Percentiles rank a stretch among this genome's conserved stretches.
phyloP scores from a whole-genome alignment of 441 rosid genomes.

The Bruguiera hainesii region DNA sequence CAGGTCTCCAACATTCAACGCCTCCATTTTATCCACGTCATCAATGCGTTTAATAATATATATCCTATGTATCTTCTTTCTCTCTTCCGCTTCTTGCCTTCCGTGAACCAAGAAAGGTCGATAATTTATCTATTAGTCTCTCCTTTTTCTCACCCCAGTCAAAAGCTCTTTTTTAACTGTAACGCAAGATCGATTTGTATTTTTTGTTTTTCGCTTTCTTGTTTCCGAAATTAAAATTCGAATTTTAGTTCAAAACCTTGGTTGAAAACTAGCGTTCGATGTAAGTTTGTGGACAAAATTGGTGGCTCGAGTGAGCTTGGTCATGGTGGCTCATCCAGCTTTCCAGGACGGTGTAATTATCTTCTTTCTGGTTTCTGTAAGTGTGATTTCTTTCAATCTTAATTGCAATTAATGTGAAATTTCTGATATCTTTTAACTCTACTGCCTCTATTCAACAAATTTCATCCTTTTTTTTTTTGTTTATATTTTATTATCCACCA shows the following conservation, averaged over 20 bases:
- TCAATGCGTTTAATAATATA: neutral
- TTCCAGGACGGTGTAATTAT: slow-evolving; percentile 14
- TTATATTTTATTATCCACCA: too few relatives aligned
- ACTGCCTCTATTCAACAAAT: too few relatives aligned
- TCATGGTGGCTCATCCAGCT: slow-evolving; percentile 27
- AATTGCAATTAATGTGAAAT: too few relatives aligned
- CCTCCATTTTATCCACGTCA: slow-evolving; percentile 38
- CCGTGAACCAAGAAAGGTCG: neutral
- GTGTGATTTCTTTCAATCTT: neutral
- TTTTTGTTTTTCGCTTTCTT: neutral
- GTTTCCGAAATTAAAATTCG: neutral
- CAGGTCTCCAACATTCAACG: slow-evolving; percentile 9
- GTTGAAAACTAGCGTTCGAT: neutral
- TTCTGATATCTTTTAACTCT: too few relatives aligned
- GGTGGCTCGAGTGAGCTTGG: slow-evolving; percentile 22
- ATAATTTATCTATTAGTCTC: neutral
- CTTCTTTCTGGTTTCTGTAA: slow-evolving; percentile 19
- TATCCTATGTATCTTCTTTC: neutral
- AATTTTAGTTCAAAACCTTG: slow-evolving; percentile 9
- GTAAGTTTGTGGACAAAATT: neutral
- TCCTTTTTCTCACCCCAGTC: slow-evolving; percentile 22
- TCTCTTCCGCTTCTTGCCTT: slow-evolving; percentile 5
- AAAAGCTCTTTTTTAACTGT: neutral
- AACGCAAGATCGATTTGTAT: neutral
- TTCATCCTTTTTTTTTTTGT: too few relatives aligned